Percentiles rank a stretch among this genome's conserved stretches.
Evolutionary conservation across 352 stramenopile species (phyloP).

Genomic region (Globisporangium paroecandrum): DNA sequence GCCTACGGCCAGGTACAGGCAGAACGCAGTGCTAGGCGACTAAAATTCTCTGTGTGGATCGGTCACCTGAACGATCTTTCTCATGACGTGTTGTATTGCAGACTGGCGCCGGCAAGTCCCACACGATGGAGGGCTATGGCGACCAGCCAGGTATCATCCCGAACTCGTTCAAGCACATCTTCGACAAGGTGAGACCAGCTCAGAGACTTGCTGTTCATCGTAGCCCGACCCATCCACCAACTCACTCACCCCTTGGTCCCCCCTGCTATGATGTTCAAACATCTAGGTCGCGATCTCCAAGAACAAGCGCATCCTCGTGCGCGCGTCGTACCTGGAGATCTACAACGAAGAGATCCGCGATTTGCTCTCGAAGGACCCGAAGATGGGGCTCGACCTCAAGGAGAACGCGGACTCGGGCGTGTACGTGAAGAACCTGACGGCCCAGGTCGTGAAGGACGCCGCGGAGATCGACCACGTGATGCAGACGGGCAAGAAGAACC

Average conservation of each 20-base stretch:
- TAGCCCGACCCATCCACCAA: no score
- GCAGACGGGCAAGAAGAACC: slow-evolving; percentile 93
- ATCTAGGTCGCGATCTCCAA: slow-evolving; percentile 55
- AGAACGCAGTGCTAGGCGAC: neutral
- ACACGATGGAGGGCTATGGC: slow-evolving; percentile 84
- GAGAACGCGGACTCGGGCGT: slow-evolving; percentile 90
- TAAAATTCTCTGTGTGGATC: neutral
- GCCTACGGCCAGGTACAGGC: slow-evolving; percentile 76
- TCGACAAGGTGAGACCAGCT: slow-evolving; percentile 57
- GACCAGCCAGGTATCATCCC: slow-evolving; percentile 87
- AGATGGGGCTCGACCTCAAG: slow-evolving; percentile 82
- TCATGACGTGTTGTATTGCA: slow-evolving; percentile 18
- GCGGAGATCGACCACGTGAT: slow-evolving; percentile 93
- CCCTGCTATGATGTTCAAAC: neutral
- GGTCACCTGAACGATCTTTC: neutral
- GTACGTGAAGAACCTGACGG: slow-evolving; percentile 89
- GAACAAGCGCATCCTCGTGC: slow-evolving; percentile 95
- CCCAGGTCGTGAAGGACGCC: slow-evolving; percentile 85
- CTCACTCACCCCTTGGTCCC: neutral
- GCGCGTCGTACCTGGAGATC: slow-evolving; percentile 95
- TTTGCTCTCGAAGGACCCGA: slow-evolving; percentile 83
- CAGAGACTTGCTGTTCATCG: no score
- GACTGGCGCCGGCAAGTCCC: slow-evolving; percentile 87
- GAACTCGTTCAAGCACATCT: slow-evolving; percentile 90
- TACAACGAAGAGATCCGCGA: slow-evolving; percentile 98